Evolutionary conservation across 192 early-diverging fungal species (phyloP).

Genomic region (Piromyces finnis): DNA sequence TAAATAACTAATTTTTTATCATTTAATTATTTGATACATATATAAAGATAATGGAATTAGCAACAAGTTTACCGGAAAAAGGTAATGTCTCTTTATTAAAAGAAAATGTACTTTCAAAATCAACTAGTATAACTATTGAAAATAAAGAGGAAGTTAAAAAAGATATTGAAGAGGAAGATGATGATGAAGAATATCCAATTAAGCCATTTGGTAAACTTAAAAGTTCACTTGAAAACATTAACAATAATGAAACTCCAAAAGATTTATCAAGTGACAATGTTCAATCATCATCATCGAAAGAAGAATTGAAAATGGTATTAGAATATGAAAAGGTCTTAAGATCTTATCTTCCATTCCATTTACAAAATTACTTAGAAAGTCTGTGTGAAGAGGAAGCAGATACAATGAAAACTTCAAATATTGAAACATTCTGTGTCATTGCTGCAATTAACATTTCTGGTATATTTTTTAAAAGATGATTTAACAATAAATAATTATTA

Average conservation of each 20-base stretch:
- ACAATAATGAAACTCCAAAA: background rate
- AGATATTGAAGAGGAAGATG: background rate
- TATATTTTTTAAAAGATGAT: no score
- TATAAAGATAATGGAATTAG: no score
- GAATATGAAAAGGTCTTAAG: background rate
- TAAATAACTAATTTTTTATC: no score
- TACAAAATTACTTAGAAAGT: background rate
- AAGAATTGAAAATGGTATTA: background rate
- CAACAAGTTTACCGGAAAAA: no score
- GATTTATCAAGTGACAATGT: background rate
- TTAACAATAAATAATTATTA: no score
- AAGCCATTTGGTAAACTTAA: background rate
- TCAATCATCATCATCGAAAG: background rate
- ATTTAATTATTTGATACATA: no score
- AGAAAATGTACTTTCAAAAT: no score
- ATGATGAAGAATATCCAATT: background rate
- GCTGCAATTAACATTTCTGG: background rate
- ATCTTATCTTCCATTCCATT: background rate
- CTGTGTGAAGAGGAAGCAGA: background rate
- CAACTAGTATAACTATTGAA: no score
- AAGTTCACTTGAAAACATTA: background rate
- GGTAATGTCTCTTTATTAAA: no score
- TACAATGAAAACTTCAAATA: background rate
- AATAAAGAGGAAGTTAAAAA: background rate
- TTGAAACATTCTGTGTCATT: background rate